Conservation (phyloP, 768 basidiomycete genomes). For the Psilocybe cyanescens region DNA sequence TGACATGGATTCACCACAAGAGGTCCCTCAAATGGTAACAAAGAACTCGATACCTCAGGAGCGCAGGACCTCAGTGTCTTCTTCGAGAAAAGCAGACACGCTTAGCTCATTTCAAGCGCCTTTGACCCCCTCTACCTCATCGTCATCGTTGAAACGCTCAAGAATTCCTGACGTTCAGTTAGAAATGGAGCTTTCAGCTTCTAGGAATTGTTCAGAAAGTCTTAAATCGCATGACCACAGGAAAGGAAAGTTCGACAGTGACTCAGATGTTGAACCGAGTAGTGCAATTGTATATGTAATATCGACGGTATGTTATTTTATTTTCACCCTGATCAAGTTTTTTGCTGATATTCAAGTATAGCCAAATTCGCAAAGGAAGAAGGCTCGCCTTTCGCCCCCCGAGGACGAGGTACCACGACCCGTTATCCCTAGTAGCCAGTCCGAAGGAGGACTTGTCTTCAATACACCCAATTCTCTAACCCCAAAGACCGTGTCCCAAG, state of each 20-base stretch:
- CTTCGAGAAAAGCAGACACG: background rate
- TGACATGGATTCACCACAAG: too few species aligned
- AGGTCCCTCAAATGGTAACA: background rate
- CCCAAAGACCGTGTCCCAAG: background rate
- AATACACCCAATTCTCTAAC: background rate
- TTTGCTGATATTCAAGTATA: constrained; percentile 5
- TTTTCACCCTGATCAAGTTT: background rate
- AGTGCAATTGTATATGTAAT: constrained; percentile 33
- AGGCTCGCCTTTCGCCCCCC: constrained; percentile 39
- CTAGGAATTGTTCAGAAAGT: background rate
- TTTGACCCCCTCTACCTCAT: background rate
- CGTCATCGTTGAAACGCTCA: constrained; percentile 21
- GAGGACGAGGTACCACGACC: constrained; percentile 27
- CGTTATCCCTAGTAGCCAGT: constrained; percentile 67
- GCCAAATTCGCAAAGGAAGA: constrained; percentile 34
- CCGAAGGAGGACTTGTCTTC: constrained; percentile 41
- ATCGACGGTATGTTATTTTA: constrained; percentile 22
- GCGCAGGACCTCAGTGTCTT: background rate
- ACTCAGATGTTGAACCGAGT: constrained; percentile 34
- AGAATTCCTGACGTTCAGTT: constrained; percentile 16
- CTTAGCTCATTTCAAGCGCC: background rate
- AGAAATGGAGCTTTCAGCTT: background rate
- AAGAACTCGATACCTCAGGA: background rate
- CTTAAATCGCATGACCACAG: constrained; percentile 26
- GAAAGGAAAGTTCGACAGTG: constrained; percentile 40